phyloP scores from a whole-genome alignment of 352 stramenopile genomes.

The Saprolegnia parasitica region DNA sequence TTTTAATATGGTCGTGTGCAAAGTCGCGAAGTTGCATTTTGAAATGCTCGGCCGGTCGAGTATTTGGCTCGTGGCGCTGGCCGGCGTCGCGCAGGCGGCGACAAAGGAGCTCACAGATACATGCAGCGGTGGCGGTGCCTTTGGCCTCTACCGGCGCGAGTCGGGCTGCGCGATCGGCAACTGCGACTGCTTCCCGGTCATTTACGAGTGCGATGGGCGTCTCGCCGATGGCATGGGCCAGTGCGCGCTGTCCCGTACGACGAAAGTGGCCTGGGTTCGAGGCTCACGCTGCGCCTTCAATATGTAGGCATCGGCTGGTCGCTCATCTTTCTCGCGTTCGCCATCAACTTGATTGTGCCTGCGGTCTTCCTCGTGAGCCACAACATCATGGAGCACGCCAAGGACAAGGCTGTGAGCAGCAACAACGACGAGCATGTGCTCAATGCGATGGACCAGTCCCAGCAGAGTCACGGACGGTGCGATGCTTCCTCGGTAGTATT shows the following conservation, averaged over 20 bases:
- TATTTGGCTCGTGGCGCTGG: neutral
- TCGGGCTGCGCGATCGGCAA: slow-evolving; percentile 20
- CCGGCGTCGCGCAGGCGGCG: neutral
- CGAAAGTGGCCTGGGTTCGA: neutral
- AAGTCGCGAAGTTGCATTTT: too few relatives aligned
- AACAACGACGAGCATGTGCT: neutral
- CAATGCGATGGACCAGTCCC: neutral
- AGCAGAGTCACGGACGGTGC: neutral
- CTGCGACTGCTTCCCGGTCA: slow-evolving; percentile 21
- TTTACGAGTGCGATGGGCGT: slow-evolving; percentile 13
- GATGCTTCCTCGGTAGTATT: neutral
- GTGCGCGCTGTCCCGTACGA: slow-evolving; percentile 22
- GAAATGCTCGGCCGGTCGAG: neutral
- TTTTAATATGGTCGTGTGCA: too few relatives aligned
- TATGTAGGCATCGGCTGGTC: slow-evolving; percentile 17
- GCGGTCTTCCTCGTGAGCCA: slow-evolving; percentile 14
- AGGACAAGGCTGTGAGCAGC: slow-evolving; percentile 17
- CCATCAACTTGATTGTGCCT: slow-evolving; percentile 28
- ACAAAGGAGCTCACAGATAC: slow-evolving; percentile 7
- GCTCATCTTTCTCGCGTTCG: slow-evolving; percentile 21
- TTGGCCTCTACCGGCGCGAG: slow-evolving; percentile 24
- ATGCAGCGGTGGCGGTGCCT: slow-evolving; percentile 22
- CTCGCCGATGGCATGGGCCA: slow-evolving; percentile 16
- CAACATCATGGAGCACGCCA: slow-evolving; percentile 15
- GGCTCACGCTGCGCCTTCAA: neutral